Conservation (phyloP, 2,329 filamentous ascomycete genomes). For the Penicillium aurantiogriseum region DNA sequence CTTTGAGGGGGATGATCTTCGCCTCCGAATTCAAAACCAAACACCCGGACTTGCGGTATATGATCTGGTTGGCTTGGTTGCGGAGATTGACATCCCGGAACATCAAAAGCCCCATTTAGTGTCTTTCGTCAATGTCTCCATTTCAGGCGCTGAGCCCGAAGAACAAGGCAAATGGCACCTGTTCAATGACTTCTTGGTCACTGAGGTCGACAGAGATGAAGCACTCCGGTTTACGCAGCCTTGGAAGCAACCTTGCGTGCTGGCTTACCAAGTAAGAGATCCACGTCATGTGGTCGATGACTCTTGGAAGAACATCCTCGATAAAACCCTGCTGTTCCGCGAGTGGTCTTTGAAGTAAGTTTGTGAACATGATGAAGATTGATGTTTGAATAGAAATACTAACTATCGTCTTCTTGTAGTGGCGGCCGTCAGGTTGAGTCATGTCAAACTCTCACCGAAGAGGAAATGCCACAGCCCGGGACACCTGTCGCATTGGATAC, state of each 20-base stretch:
- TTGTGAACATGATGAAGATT: neutral
- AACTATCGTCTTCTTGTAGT: slow-evolving; percentile 20
- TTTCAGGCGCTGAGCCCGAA: slow-evolving; percentile 46
- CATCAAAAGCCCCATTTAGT: slow-evolving; percentile 88
- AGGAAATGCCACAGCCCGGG: slow-evolving; percentile 68
- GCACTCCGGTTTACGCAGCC: slow-evolving; percentile 83
- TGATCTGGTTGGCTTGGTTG: slow-evolving; percentile 83
- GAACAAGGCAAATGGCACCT: slow-evolving; percentile 80
- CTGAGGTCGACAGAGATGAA: slow-evolving; percentile 74
- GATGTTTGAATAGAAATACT: neutral
- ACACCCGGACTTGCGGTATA: slow-evolving; percentile 83
- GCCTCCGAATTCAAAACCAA: slow-evolving; percentile 73
- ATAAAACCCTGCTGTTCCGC: slow-evolving; percentile 79
- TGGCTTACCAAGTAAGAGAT: slow-evolving; percentile 80
- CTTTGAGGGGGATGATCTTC: slow-evolving; percentile 88
- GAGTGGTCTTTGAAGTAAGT: slow-evolving; percentile 59
- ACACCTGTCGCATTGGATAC: slow-evolving; percentile 89
- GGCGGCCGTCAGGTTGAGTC: slow-evolving; percentile 40
- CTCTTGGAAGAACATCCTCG: slow-evolving; percentile 79
- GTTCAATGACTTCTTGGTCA: slow-evolving; percentile 95
- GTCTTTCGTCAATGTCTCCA: slow-evolving; percentile 77
- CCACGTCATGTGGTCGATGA: slow-evolving; percentile 80
- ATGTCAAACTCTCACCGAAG: slow-evolving; percentile 37
- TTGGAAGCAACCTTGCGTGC: slow-evolving; percentile 89
- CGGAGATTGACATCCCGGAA: slow-evolving; percentile 82